Evolutionary conservation across 2,329 filamentous ascomycete species (phyloP), one percentile per base, ranked within the genome.

Genomic region (Fonsecaea nubica): DNA sequence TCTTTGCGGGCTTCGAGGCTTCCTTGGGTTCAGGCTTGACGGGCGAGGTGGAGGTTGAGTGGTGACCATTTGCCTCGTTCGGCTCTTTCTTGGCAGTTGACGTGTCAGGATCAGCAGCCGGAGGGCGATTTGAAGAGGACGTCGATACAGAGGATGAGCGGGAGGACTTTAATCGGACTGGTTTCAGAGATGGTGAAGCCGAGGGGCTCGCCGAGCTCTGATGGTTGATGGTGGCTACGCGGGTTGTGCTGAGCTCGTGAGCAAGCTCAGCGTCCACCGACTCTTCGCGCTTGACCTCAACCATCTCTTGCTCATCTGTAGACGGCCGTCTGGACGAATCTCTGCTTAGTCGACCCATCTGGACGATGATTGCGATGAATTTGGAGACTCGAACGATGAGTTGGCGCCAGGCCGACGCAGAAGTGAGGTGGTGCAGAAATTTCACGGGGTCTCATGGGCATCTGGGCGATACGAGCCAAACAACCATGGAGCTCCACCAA

Each of bases 1-100:
- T 81, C 79, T 92, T 95, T 54, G 90, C 86, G 48, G 87, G 85
- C 74, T 90, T 87, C 25, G 86, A 86, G 32, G 86, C 85, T 77
- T 89, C 87, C 52, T 66, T 67, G 57, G 69, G 58, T 61, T 71
- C 70, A 75, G 86, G 80, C 76, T 88, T 89, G 74, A 90, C 76
- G 58, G 83, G 85, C 64, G 90, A 86, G 67, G 87, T 86, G 70
- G 66, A 63, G 66, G 63, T 52, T 36, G 90, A 86, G 67, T 86
- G 86, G 70, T 85, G 87, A 65, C 85, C 84, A 59, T 89, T 78
- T 48, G 81, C 81, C 72, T 87, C 84, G 74, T 87, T 83, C 40
- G 81, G 74, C 64, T 79, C 72, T 69, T 76, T 75, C 72, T 79
- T 74, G 72, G 74, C 65, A 33, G 40, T 61, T 48, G 62, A 62